Percentiles rank a stretch among this genome's conserved stretches.
These are phyloP conservation scores for Anthracocystis panici-leucophaei DNA, from an alignment of 1,284 basidiomycete genomes.

Conservation along the genomic window DNA sequence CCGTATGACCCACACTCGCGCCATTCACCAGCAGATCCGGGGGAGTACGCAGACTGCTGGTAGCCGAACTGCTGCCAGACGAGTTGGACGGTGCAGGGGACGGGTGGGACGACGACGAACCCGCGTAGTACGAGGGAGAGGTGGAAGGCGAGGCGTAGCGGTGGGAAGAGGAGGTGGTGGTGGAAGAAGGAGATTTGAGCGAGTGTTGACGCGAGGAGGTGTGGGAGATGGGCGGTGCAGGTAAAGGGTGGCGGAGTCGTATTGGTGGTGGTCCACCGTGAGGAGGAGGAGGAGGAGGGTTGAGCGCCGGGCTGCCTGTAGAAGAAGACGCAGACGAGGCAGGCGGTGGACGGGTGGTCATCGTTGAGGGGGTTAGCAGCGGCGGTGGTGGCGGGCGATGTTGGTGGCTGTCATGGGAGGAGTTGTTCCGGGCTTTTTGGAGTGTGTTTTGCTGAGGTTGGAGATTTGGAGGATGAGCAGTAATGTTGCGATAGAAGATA, in stretches of 20 bases:
- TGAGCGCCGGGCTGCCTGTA: constrained; percentile 11
- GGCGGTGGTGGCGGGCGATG: no score
- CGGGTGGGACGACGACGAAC: constrained; percentile 30
- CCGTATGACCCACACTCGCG: constrained; percentile 13
- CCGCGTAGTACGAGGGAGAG: constrained; percentile 16
- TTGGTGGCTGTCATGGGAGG: no score
- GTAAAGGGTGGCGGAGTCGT: constrained; percentile 25
- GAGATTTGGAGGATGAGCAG: neutral
- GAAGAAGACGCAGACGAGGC: neutral
- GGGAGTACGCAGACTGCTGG: constrained; percentile 47
- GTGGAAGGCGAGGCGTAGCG: constrained; percentile 18
- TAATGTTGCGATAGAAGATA: neutral
- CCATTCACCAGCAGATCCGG: constrained; percentile 58
- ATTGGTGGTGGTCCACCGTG: constrained; percentile 23
- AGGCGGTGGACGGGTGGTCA: constrained; percentile 1
- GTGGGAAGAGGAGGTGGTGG: constrained; percentile 3
- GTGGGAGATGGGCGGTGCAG: constrained; percentile 5
- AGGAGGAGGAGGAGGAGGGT: no score
- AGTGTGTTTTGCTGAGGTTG: neutral
- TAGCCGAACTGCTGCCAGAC: constrained; percentile 1
- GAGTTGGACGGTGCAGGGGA: constrained; percentile 16
- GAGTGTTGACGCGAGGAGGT: neutral
- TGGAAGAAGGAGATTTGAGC: constrained; percentile 4
- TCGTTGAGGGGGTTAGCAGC: neutral
- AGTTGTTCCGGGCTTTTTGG: neutral